phyloP scores from a whole-genome alignment of 768 basidiomycete species.

The Gymnopilus dilepis region DNA sequence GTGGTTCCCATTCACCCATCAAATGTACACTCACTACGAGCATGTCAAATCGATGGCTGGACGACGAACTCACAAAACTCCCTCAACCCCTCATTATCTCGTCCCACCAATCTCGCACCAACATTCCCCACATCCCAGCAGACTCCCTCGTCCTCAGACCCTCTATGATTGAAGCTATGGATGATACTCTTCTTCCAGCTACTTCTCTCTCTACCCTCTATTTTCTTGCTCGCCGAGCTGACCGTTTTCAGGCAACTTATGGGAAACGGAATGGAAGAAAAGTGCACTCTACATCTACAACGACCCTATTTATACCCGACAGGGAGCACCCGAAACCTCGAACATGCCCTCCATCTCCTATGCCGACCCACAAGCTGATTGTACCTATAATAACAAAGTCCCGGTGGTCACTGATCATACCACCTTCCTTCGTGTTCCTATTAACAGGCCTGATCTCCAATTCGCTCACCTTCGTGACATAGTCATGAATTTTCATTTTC shows the following conservation, averaged over 20 bases:
- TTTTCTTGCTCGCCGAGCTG: conserved; percentile 5
- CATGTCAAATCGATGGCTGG: conserved; percentile 10
- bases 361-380: background rate
- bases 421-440: conserved; percentile 22
- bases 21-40: conserved; percentile 21
- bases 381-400: background rate
- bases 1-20: conserved; percentile 21
- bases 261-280: conserved; percentile 30
- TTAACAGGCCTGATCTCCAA: conserved; percentile 24
- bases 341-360: background rate
- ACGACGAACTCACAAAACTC: background rate
- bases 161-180: conserved; percentile 19
- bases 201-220: conserved; percentile 10
- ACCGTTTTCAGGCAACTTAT: conserved; percentile 30
- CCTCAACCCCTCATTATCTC: background rate
- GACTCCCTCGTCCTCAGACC: background rate
- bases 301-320: background rate
- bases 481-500: conserved; percentile 29
- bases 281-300: conserved; percentile 19
- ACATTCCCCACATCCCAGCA: background rate
- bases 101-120: background rate
- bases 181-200: conserved; percentile 18
- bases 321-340: background rate
- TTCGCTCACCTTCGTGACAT: conserved; percentile 20
- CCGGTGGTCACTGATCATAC: background rate